These are phyloP conservation scores for Betula pendula DNA, from an alignment of 306 rosid genomes.

Conservation along the genomic window DNA sequence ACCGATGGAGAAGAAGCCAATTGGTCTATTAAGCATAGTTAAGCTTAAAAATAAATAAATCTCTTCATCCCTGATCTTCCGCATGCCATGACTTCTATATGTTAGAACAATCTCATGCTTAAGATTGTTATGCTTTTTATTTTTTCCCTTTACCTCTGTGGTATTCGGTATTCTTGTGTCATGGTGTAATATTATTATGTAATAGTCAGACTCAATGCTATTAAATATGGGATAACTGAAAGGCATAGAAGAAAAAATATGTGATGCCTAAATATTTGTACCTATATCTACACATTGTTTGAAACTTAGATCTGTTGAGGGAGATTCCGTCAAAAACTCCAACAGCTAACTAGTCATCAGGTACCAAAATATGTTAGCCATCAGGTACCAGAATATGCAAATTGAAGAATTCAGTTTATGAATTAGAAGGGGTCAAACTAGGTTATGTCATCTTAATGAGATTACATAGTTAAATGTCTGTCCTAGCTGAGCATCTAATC, in stretches of 20 bases:
- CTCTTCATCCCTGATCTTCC: background rate
- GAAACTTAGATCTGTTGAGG: background rate
- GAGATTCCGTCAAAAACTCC: no score
- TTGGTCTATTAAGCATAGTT: background rate
- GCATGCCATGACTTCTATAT: background rate
- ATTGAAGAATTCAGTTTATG: background rate
- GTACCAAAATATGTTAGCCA: no score
- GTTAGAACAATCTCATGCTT: background rate
- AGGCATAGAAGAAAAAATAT: no score
- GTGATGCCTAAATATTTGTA: no score
- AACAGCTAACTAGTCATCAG: background rate
- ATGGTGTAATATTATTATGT: background rate
- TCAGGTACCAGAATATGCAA: no score
- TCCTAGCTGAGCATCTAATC: background rate
- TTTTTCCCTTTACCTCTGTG: background rate
- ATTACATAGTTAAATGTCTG: background rate
- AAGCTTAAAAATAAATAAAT: background rate
- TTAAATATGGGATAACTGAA: background rate
- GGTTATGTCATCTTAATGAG: background rate
- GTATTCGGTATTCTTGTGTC: background rate
- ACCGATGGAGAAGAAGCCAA: background rate
- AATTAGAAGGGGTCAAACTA: background rate
- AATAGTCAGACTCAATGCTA: background rate
- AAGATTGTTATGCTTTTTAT: background rate
- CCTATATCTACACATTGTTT: background rate